Evolutionary conservation across 1,284 basidiomycete species (phyloP).

Genomic region (Trichosporon sp.): DNA sequence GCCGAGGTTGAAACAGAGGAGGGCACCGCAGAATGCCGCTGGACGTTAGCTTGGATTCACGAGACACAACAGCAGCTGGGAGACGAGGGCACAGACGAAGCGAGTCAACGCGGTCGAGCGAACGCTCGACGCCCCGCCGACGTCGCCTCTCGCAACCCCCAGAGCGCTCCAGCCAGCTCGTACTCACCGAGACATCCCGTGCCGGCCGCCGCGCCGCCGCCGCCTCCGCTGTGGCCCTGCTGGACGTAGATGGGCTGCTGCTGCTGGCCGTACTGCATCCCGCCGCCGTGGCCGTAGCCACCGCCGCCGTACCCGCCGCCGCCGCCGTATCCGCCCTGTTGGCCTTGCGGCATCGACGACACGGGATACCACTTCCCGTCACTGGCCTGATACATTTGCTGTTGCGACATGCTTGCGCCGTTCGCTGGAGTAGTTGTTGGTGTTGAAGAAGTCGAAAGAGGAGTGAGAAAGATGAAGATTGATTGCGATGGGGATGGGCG

Average conservation of each 20-base stretch:
- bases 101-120: neutral
- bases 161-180: too few species aligned
- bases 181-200: conserved; percentile 2
- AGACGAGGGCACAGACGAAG: neutral
- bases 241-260: conserved; percentile 21
- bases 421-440: too few species aligned
- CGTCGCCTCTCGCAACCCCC: too few species aligned
- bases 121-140: too few species aligned
- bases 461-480: neutral
- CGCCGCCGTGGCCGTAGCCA: neutral
- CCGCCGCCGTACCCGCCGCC: neutral
- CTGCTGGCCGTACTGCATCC: conserved; percentile 18
- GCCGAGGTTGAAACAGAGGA: conserved; percentile 18
- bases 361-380: conserved; percentile 26
- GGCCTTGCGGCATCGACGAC: conserved; percentile 16
- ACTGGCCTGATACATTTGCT: conserved; percentile 21
- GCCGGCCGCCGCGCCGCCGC: conserved; percentile 10
- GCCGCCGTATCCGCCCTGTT: neutral
- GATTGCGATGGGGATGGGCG: neutral
- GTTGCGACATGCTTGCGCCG: neutral
- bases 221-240: conserved; percentile 15
- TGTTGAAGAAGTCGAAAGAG: neutral
- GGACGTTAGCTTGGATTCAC: neutral
- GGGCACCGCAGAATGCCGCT: neutral
- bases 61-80: neutral